Conservation (phyloP, 1,284 basidiomycete genomes). For the Malassezia sympodialis region DNA sequence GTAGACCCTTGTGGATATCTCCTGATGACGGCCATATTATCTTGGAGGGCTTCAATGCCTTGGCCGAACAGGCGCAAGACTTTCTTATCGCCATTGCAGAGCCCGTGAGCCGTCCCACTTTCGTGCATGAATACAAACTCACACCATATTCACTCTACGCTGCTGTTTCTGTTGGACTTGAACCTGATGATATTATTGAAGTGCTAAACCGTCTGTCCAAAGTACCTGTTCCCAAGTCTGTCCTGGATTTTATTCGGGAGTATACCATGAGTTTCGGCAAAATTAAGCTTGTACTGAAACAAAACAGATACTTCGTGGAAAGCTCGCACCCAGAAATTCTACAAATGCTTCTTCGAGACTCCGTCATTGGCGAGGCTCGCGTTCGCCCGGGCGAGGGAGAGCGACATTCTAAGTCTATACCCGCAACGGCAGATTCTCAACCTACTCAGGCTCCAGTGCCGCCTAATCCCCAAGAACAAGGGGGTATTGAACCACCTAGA, state of each 20-base stretch:
- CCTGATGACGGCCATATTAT: constrained; percentile 46
- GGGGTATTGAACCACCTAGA: background rate
- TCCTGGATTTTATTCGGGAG: constrained; percentile 42
- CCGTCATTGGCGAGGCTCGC: constrained; percentile 35
- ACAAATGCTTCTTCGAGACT: constrained; percentile 40
- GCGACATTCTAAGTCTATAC: background rate
- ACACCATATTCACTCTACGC: constrained; percentile 96
- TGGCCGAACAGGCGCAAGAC: constrained; percentile 96
- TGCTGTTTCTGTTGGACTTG: constrained; percentile 92
- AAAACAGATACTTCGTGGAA: constrained; percentile 48
- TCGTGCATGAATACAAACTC: constrained; percentile 98
- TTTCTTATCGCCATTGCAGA: constrained; percentile 96
- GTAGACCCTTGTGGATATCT: constrained; percentile 45
- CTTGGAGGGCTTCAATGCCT: constrained; percentile 54
- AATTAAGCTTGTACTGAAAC: constrained; percentile 48
- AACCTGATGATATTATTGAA: constrained; percentile 97
- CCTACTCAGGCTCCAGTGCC: background rate
- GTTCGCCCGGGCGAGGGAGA: constrained; percentile 28
- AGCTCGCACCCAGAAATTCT: constrained; percentile 44
- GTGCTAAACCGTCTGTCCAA: constrained; percentile 54
- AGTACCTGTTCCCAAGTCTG: constrained; percentile 39
- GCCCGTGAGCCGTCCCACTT: constrained; percentile 92
- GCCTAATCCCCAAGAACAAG: background rate
- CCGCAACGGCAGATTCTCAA: background rate
- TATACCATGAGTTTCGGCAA: constrained; percentile 46